Evolutionary conservation across 495 filamentous ascomycete genomes (phyloP), one percentile per base, ranked within the genome.

Genomic region (Hypoxylon trugodes): DNA sequence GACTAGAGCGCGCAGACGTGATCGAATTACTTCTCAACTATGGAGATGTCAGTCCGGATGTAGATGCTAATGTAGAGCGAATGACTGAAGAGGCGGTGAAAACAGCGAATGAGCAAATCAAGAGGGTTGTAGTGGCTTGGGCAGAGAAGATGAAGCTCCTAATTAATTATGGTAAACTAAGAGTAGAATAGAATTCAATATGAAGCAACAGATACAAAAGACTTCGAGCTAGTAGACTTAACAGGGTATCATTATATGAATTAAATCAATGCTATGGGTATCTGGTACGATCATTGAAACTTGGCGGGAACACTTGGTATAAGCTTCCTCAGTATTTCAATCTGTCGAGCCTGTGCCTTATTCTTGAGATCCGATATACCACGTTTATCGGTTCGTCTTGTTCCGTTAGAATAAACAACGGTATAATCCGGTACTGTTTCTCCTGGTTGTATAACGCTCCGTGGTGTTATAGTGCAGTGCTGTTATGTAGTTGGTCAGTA

Each of bases 261-360:
- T n/a, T 42, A 15, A 38, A 40, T 28, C 16, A 16, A 50, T 8
- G 36, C 48, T 41, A 42, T 33, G 47, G 40, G 57, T 45, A 52
- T 61, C 38, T 48, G 12, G 15, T 28, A 21, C 3, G 41, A 66
- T 74, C 43, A 78, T 61, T 78, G 74, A 50, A 86, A 90, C 65
- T 89, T 90, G 12, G 75, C 75, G 24, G 82, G 76, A 69, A 88
- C 86, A 63, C 84, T 88, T 50, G 82, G 80, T 69, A 90, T 85
- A 57, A 90, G 75, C 59, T 76, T 81, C 65, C 80, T 78, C 63
- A 90, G 69, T 12, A 87, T 79, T 52, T 90, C 87, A 18, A 90
- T 81, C 65, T 90, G 87, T 56, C 82, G 78, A 56, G 79, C 78
- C 53, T 86, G 79, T 38, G 79, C 79, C 69, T 82, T 84, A 55